These are phyloP conservation scores for Moniliella sp. DNA, from an alignment of 1,284 basidiomycete genomes.

Conservation along the genomic window DNA sequence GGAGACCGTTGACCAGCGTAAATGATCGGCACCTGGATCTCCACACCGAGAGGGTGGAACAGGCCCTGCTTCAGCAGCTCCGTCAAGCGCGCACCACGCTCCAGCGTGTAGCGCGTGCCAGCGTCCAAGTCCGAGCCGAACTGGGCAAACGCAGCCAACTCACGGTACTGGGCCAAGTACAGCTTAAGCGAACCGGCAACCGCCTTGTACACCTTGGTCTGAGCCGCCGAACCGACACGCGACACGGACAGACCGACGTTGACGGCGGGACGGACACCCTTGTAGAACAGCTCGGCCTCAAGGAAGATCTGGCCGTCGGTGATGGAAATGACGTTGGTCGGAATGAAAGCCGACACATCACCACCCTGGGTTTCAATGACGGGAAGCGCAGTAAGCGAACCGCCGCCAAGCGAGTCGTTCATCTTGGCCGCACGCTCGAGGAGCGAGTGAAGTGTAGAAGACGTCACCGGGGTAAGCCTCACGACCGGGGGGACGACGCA, in stretches of 20 bases:
- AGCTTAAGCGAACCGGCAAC: slow-evolving; percentile 98
- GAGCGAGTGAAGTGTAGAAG: slow-evolving; percentile 98
- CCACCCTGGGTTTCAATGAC: slow-evolving; percentile 99
- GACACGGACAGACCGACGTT: slow-evolving; percentile 99
- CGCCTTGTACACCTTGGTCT: slow-evolving; percentile 72
- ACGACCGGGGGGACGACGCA: slow-evolving; percentile 98
- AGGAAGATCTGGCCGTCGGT: slow-evolving; percentile 33
- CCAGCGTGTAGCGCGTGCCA: slow-evolving; percentile 61
- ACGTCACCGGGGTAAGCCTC: slow-evolving; percentile 99
- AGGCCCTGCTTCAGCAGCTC: slow-evolving; percentile 98
- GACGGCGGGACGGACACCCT: slow-evolving; percentile 94
- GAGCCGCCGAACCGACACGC: slow-evolving; percentile 96
- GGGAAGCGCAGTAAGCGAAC: slow-evolving; percentile 89
- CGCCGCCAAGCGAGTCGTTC: slow-evolving; percentile 90
- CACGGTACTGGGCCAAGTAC: slow-evolving; percentile 98
- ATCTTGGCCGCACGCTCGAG: slow-evolving; percentile 99
- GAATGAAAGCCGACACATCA: slow-evolving; percentile 69
- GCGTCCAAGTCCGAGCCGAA: slow-evolving; percentile 99
- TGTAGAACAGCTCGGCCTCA: slow-evolving; percentile 61
- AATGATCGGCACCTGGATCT: slow-evolving; percentile 92
- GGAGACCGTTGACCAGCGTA: slow-evolving; percentile 64
- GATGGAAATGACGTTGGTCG: slow-evolving; percentile 33
- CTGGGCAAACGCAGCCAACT: slow-evolving; percentile 95
- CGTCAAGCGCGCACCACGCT: slow-evolving; percentile 88
- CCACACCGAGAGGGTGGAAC: slow-evolving; percentile 49